Conservation (phyloP, 371 early-diverging fungal species). For the Dinochytrium kinnereticum region DNA sequence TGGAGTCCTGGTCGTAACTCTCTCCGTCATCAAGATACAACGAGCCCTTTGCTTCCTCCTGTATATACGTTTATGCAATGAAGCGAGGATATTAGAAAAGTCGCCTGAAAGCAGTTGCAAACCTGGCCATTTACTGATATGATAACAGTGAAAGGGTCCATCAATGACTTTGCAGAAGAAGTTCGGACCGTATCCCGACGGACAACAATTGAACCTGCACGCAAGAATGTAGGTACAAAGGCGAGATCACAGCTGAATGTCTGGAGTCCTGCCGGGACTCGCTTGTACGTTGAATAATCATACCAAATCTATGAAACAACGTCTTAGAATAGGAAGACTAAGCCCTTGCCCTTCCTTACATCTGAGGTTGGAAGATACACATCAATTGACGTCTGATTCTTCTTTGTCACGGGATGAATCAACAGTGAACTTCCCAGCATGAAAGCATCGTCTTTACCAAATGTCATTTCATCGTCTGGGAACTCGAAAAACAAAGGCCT, state of each 20-base stretch:
- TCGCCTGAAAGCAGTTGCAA: neutral
- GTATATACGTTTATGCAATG: neutral
- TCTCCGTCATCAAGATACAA: constrained; percentile 93
- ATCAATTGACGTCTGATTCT: constrained; percentile 59
- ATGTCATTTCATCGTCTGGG: constrained; percentile 75
- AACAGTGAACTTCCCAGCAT: constrained; percentile 80
- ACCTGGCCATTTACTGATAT: constrained; percentile 68
- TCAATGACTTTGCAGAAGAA: constrained; percentile 75
- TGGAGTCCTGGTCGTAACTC: constrained; percentile 68
- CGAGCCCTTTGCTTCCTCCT: constrained; percentile 72
- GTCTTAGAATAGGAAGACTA: neutral
- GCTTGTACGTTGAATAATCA: constrained; percentile 64
- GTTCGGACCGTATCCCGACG: constrained; percentile 85
- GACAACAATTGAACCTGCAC: constrained; percentile 87
- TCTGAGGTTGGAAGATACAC: constrained; percentile 72
- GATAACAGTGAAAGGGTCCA: constrained; percentile 91
- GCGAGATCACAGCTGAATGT: constrained; percentile 71
- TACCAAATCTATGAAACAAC: constrained; percentile 68
- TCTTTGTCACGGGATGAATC: constrained; percentile 72
- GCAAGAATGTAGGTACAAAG: constrained; percentile 80
- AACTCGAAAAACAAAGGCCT: constrained; percentile 84
- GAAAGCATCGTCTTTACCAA: constrained; percentile 79
- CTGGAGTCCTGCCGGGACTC: constrained; percentile 51
- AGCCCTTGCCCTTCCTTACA: constrained; percentile 18
- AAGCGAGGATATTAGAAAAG: neutral